Conservation (phyloP, 805 yeast genomes). For the Tetrapisispora namnaoensis region DNA sequence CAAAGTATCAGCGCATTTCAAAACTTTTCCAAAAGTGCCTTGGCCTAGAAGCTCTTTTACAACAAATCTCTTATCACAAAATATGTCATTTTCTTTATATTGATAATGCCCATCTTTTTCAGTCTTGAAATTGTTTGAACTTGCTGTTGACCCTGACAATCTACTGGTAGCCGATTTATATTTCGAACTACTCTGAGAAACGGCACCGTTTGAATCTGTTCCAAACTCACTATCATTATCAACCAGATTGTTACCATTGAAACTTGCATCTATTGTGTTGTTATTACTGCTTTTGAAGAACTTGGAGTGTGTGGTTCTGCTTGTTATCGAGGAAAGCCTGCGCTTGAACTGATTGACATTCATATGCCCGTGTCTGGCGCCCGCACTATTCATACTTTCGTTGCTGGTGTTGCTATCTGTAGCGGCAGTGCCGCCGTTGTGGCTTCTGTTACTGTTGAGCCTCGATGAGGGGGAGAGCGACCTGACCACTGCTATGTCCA, state of each 20-base stretch:
- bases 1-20: conserved; percentile 66
- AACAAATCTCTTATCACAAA: conserved; percentile 51
- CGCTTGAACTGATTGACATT: conserved; percentile 1
- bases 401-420: neutral
- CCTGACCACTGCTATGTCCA: conserved; percentile 16
- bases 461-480: conserved; percentile 5
- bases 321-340: conserved; percentile 1
- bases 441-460: neutral
- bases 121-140: conserved; percentile 16
- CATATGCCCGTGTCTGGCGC: neutral
- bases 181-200: neutral
- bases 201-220: neutral
- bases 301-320: neutral
- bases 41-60: conserved; percentile 72
- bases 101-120: conserved; percentile 71
- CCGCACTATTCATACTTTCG: neutral
- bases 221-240: neutral
- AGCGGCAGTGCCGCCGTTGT: neutral
- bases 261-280: neutral
- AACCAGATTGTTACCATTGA: neutral
- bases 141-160: neutral
- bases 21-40: conserved; percentile 98
- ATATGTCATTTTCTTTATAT: conserved; percentile 45
- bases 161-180: neutral
- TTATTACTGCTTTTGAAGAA: neutral